A percentile compares a stretch with the other conserved stretches of the same genome.
phyloP scores from a whole-genome alignment of 495 filamentous ascomycete genomes.

The Wilcoxina mikolae region DNA sequence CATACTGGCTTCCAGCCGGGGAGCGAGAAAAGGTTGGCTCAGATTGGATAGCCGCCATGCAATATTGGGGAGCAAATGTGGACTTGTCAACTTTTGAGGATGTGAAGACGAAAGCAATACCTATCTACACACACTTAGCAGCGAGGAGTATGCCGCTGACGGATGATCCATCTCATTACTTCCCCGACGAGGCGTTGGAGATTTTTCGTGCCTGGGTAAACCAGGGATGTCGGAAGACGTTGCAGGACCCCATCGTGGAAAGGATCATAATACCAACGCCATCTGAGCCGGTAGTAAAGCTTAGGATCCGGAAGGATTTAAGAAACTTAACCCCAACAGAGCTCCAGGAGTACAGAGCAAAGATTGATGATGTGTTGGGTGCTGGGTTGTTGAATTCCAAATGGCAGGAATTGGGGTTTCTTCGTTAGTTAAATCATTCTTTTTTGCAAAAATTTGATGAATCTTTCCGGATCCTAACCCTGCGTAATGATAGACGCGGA shows the following conservation, averaged over 20 bases:
- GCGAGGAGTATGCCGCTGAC: slow-evolving; percentile 17
- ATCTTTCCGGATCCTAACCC: not conserved
- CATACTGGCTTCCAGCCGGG: slow-evolving; percentile 10
- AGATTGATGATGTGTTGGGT: slow-evolving; percentile 15
- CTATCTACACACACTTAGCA: slow-evolving; percentile 8
- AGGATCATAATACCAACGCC: slow-evolving; percentile 12
- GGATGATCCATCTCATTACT: slow-evolving; percentile 13
- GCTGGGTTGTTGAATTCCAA: slow-evolving; percentile 7
- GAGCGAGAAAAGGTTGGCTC: not conserved
- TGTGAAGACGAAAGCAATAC: not conserved
- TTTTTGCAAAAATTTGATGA: no score
- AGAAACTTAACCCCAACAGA: slow-evolving; percentile 8
- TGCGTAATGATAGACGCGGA: slow-evolving; percentile 7
- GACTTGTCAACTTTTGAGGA: not conserved
- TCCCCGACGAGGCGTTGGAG: slow-evolving; percentile 18
- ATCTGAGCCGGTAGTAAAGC: not conserved
- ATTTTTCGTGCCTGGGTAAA: slow-evolving; percentile 19
- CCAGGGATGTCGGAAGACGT: slow-evolving; percentile 9
- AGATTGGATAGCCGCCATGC: slow-evolving; percentile 8
- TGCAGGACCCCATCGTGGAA: slow-evolving; percentile 1
- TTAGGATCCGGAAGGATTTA: slow-evolving; percentile 17
- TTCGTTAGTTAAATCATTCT: slow-evolving; percentile 15
- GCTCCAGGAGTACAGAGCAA: slow-evolving; percentile 12
- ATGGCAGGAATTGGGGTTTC: slow-evolving; percentile 20
- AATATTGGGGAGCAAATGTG: not conserved